These are phyloP conservation scores for Prunella vulgaris DNA, from an alignment of 257 asterid species.

Conservation along the genomic window DNA sequence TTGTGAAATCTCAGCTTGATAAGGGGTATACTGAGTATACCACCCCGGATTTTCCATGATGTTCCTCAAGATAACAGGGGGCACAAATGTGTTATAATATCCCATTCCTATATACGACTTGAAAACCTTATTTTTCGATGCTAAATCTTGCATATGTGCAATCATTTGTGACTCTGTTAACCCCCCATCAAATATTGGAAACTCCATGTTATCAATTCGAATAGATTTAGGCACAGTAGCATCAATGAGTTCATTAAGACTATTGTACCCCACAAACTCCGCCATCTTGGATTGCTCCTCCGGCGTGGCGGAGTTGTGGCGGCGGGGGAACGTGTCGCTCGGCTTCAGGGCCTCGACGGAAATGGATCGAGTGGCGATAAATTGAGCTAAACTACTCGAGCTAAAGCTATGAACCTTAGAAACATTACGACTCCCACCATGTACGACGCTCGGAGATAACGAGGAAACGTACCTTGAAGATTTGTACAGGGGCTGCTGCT, in stretches of 20 bases:
- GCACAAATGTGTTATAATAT: constrained; percentile 74
- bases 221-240: constrained; percentile 96
- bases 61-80: constrained; percentile 89
- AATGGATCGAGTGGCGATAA: constrained; percentile 47
- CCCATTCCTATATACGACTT: constrained; percentile 97
- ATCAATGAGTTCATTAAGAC: constrained; percentile 62
- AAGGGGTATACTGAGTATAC: constrained; percentile 98
- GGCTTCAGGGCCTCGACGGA: constrained; percentile 76
- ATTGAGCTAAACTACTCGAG: constrained; percentile 22
- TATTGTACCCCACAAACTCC: constrained; percentile 57
- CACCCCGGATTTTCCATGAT: constrained; percentile 95
- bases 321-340: constrained; percentile 84
- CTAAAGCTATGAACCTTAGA: constrained; percentile 5
- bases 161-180: constrained; percentile 92
- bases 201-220: constrained; percentile 54
- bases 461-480: constrained; percentile 76
- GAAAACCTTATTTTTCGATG: constrained; percentile 65
- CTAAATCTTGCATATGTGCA: constrained; percentile 68
- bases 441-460: constrained; percentile 53
- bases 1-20: constrained; percentile 97
- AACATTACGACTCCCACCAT: constrained; percentile 18
- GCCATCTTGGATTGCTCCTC: constrained; percentile 82
- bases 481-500: constrained; percentile 45
- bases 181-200: constrained; percentile 68
- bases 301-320: constrained; percentile 96